These are phyloP conservation scores for Mycena rebaudengoi DNA, from an alignment of 768 basidiomycete genomes.

Conservation along the genomic window DNA sequence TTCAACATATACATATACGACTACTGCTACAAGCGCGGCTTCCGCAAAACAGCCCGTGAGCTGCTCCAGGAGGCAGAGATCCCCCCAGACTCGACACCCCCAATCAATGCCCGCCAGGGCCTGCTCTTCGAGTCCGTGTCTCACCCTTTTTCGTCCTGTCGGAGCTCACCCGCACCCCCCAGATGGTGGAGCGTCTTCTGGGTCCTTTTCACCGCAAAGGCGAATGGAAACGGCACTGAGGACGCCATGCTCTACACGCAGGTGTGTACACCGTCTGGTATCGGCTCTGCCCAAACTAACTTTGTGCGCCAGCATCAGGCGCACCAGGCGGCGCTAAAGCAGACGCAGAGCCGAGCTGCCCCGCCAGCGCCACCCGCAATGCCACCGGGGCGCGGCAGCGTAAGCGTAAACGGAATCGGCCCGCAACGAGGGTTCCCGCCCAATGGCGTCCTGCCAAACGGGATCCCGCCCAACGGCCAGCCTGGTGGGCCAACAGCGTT, in stretches of 20 bases:
- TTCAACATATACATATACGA: constrained; percentile 92
- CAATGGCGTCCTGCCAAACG: constrained; percentile 39
- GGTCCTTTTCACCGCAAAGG: constrained; percentile 86
- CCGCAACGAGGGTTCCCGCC: constrained; percentile 29
- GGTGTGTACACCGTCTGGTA: constrained; percentile 56
- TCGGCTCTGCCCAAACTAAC: constrained; percentile 15
- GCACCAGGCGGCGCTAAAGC: constrained; percentile 32
- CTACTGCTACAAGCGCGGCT: constrained; percentile 85
- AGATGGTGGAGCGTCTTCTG: constrained; percentile 94
- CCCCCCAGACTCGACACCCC: constrained; percentile 66
- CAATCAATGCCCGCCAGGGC: constrained; percentile 86
- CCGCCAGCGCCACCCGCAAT: constrained; percentile 24
- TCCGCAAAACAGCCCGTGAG: constrained; percentile 73
- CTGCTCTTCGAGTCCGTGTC: constrained; percentile 79
- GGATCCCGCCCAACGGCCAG: constrained; percentile 33
- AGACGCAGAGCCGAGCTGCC: constrained; percentile 33
- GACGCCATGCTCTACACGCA: constrained; percentile 78
- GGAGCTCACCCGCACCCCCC: constrained; percentile 17
- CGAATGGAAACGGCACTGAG: constrained; percentile 68
- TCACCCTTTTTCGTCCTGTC: constrained; percentile 20
- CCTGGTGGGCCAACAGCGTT: constrained; percentile 44
- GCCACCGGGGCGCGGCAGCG: constrained; percentile 30
- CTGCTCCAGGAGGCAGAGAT: constrained; percentile 75
- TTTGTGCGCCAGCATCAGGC: constrained; percentile 45
- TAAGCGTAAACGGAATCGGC: constrained; percentile 30